Conservation (phyloP, 73 alveolate species). For the Paramecium octaurelia region DNA sequence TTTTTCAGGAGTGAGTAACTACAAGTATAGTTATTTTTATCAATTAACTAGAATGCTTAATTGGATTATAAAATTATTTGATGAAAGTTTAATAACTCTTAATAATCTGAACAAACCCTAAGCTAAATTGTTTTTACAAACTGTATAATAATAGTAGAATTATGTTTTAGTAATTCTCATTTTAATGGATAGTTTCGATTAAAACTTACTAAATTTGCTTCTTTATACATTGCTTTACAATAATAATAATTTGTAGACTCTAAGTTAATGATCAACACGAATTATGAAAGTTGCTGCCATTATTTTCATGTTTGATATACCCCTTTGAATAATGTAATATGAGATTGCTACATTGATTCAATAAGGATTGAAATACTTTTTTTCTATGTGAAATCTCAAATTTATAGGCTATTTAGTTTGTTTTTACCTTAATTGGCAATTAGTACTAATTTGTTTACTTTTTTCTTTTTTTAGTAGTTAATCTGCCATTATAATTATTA, state of each 20-base stretch:
- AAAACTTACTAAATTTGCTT: not conserved
- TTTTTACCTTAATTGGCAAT: not conserved
- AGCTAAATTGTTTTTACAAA: not conserved
- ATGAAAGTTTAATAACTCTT: no score
- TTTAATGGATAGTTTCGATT: not conserved
- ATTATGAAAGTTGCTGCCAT: no score
- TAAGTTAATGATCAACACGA: not conserved
- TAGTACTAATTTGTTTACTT: not conserved
- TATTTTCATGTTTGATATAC: not conserved
- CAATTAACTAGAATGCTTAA: no score
- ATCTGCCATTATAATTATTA: not conserved
- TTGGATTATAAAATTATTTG: no score
- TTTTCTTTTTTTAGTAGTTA: not conserved
- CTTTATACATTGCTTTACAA: not conserved
- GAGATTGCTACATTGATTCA: not conserved
- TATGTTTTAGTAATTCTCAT: not conserved
- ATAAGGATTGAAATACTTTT: not conserved
- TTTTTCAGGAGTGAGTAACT: not conserved
- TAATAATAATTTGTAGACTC: not conserved
- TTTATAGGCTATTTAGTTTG: not conserved
- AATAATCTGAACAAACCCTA: no score
- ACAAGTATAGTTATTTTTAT: no score
- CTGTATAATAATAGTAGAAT: not conserved
- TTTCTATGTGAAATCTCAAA: not conserved
- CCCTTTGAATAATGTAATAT: not conserved